Evolutionary conservation across 2,329 filamentous ascomycete genomes (phyloP).

Genomic region (Cladosporium phlei): DNA sequence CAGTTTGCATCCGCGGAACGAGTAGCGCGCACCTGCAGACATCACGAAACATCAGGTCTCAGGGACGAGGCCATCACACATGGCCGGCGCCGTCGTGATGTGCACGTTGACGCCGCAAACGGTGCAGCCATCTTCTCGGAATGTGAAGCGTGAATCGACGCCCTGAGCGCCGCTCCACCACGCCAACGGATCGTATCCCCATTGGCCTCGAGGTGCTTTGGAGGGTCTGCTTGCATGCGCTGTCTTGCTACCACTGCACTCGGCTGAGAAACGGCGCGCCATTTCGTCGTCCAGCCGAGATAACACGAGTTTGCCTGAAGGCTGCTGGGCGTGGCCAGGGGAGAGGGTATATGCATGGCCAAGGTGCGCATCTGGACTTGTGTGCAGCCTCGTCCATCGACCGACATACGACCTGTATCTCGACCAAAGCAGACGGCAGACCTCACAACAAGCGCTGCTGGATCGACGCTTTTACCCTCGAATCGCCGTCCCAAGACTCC

Average conservation of each 20-base stretch:
- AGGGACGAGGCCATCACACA: not conserved
- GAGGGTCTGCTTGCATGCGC: slow-evolving; percentile 7
- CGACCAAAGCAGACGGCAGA: not conserved
- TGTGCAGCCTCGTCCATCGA: too few relatives aligned
- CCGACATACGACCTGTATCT: not conserved
- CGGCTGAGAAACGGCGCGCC: not conserved
- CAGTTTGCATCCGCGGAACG: not conserved
- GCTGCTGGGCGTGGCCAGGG: too few relatives aligned
- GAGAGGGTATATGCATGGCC: too few relatives aligned
- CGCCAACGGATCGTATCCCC: not conserved
- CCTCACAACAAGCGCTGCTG: slow-evolving; percentile 1
- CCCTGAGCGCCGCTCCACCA: slow-evolving; percentile 7
- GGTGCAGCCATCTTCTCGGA: slow-evolving; percentile 6
- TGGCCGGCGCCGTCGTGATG: not conserved
- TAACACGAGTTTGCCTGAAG: too few relatives aligned
- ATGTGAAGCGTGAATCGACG: too few relatives aligned
- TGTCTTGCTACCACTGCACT: not conserved
- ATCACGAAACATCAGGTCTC: slow-evolving; percentile 10
- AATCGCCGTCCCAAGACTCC: not conserved
- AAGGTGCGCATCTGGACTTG: too few relatives aligned
- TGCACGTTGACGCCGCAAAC: not conserved
- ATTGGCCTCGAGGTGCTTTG: not conserved
- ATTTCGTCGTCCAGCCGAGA: slow-evolving; percentile 1
- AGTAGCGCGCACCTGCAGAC: slow-evolving; percentile 4
- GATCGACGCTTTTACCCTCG: slow-evolving; percentile 5